These are phyloP conservation scores for Iris pallida DNA, from an alignment of 116 monocot genomes.

Conservation along the genomic window DNA sequence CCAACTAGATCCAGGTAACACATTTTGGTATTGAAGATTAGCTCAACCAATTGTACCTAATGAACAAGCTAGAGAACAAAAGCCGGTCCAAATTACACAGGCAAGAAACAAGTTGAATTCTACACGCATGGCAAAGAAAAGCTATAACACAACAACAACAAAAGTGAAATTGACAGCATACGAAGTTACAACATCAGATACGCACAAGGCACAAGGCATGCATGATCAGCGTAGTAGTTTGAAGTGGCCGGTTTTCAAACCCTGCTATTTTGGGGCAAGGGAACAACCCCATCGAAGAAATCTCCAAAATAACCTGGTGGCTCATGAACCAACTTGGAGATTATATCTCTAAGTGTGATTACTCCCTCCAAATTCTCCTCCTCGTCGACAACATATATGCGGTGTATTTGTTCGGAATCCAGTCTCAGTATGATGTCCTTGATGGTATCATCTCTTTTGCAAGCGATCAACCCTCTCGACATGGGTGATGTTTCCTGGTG, in stretches of 20 bases:
- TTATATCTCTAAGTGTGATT: conserved; percentile 88
- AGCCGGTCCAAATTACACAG: no score
- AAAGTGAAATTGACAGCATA: not conserved
- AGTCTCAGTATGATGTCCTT: conserved; percentile 74
- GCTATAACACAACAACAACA: conserved; percentile 2
- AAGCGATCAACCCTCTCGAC: conserved; percentile 59
- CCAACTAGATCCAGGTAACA: no score
- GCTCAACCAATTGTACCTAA: no score
- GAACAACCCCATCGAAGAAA: conserved; percentile 93
- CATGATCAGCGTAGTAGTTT: not conserved
- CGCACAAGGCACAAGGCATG: no score
- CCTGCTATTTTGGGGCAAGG: conserved; percentile 67
- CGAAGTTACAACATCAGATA: not conserved
- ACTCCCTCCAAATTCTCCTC: conserved; percentile 70
- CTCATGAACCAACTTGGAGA: conserved; percentile 89
- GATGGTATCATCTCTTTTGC: conserved; percentile 59
- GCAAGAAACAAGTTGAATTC: not conserved
- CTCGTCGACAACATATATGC: conserved; percentile 74
- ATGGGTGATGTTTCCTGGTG: conserved; percentile 46
- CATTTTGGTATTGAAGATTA: no score
- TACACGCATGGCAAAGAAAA: not conserved
- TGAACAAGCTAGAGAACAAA: no score
- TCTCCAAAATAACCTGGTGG: conserved; percentile 92
- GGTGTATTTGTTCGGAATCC: conserved; percentile 61
- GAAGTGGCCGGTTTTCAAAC: conserved; percentile 24